Base-by-base conservation (phyloP, 1,139 yeast species). In the Scheffersomyces insectosa region DNA sequence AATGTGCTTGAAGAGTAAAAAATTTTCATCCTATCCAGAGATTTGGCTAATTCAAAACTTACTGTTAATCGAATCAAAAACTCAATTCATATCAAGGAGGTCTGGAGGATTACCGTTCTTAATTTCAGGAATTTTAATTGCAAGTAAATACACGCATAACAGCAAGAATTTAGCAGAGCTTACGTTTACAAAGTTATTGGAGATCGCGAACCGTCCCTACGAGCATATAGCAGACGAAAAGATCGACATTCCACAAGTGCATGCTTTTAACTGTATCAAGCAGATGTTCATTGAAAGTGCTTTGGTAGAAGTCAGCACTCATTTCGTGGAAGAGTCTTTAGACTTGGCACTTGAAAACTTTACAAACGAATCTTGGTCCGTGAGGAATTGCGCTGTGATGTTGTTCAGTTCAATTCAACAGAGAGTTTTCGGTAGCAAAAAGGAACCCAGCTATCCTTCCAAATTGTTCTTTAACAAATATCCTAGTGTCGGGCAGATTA, bases 381-480 rank as follows among this genome's bases (percentile, higher is more conserved):
- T 93, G 28, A 74, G 97, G 55, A 93, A 93, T 61, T 88, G 97
- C 62, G 89, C 96, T 0, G 86, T 91, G 27, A 93, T 93, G 98
- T 72, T 93, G 34, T 93, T 90, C 60, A 85, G 95, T 1, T 82
- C 96, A 0, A 63, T 91, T 36, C 93, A 88, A 56, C 83, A 83
- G 47, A 76, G 95, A 48, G 58, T 93, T 4, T 90, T 91, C 64
- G 95, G 95, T 3, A 79, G 82, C 11, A 73, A 74, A 32, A 68
- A 68, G 39, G 56, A 65, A 9, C 36, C 48, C 5, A 40, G 40
- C 4, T 53, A 49, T 30, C 50, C 57, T 3, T 45, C 46, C 20
- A 49, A 46, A 16, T 41, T 85, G 13, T 89, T 90, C 57, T 91
- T 91, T 59, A 69, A 81, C 3, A 77, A 80, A 46, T 87, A 77